A percentile compares a stretch with the other conserved stretches of the same genome.
phyloP scores from a whole-genome alignment of 2,329 filamentous ascomycete genomes.

The Nigrospora osmanthi region DNA sequence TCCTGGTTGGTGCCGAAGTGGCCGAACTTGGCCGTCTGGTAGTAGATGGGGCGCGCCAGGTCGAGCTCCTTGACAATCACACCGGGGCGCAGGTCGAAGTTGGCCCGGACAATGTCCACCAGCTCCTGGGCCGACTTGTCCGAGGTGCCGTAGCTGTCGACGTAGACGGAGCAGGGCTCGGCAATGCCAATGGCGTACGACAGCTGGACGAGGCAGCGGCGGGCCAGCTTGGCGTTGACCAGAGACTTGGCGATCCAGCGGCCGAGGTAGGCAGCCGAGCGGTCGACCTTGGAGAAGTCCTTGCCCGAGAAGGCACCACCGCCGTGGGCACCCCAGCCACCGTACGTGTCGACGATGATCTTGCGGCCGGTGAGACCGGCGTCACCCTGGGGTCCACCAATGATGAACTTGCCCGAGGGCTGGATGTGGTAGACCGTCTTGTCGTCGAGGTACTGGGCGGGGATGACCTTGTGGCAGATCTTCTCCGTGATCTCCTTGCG shows the following conservation, averaged over 20 bases:
- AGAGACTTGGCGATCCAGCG: conserved; percentile 99
- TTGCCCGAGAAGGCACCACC: conserved; percentile 99
- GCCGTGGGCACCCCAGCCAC: conserved; percentile 98
- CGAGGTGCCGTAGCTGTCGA: conserved; percentile 96
- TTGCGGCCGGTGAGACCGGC: conserved; percentile 97
- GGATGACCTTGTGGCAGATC: conserved; percentile 94
- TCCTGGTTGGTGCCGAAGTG: conserved; percentile 96
- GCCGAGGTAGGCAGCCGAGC: conserved; percentile 92
- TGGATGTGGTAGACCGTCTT: conserved; percentile 97
- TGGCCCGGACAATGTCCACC: conserved; percentile 85
- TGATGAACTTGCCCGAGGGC: conserved; percentile 97
- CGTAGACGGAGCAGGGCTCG: conserved; percentile 95
- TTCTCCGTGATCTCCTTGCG: conserved; percentile 94
- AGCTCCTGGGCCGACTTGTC: conserved; percentile 84
- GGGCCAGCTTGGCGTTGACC: conserved; percentile 78
- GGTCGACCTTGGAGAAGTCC: conserved; percentile 99
- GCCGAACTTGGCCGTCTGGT: conserved; percentile 97
- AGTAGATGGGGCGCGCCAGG: conserved; percentile 94
- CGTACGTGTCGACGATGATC: conserved; percentile 99
- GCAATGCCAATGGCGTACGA: conserved; percentile 99
- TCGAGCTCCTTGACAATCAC: conserved; percentile 97
- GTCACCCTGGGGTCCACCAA: conserved; percentile 97
- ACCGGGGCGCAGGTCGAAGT: conserved; percentile 97
- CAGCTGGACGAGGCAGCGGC: conserved; percentile 91
- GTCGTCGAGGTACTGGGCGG: conserved; percentile 84